These are phyloP conservation scores for Peronospora farinosa DNA, from an alignment of 352 stramenopile species.

Conservation along the genomic window DNA sequence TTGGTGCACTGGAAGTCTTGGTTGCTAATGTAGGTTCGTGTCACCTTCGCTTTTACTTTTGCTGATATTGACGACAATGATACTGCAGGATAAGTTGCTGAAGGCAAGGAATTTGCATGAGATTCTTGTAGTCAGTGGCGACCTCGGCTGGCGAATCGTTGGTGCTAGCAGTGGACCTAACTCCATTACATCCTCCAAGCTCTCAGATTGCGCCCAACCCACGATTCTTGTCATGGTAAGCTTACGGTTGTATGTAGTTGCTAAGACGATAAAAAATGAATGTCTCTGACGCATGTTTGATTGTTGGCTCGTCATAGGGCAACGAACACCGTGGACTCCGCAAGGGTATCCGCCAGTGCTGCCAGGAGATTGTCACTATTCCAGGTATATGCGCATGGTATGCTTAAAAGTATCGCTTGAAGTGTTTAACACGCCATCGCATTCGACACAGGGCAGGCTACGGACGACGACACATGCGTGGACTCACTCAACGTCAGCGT, in stretches of 20 bases:
- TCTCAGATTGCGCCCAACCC: conserved; percentile 34
- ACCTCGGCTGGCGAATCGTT: conserved; percentile 68
- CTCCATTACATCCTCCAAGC: conserved; percentile 53
- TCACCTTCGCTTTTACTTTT: neutral
- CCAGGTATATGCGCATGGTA: conserved; percentile 28
- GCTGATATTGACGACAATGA: neutral
- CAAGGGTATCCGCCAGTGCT: conserved; percentile 66
- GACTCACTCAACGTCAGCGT: conserved; percentile 83
- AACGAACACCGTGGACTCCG: conserved; percentile 76
- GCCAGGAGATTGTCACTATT: conserved; percentile 68
- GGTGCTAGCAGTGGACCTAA: conserved; percentile 68
- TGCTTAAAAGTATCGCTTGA: neutral
- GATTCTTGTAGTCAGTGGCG: conserved; percentile 47
- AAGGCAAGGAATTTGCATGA: conserved; percentile 68
- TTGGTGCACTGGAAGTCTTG: conserved; percentile 65
- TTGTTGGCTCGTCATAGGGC: conserved; percentile 28
- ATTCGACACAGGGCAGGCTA: conserved; percentile 30
- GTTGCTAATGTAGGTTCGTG: conserved; percentile 51
- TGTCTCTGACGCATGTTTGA: neutral
- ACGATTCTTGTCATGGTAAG: conserved; percentile 81
- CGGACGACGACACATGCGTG: conserved; percentile 55
- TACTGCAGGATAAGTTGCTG: conserved; percentile 49
- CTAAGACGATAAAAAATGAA: neutral
- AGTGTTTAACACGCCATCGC: conserved; percentile 5
- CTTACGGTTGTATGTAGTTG: neutral